Conservation (phyloP, 257 asterid genomes). For the Solanum tarapatanum region DNA sequence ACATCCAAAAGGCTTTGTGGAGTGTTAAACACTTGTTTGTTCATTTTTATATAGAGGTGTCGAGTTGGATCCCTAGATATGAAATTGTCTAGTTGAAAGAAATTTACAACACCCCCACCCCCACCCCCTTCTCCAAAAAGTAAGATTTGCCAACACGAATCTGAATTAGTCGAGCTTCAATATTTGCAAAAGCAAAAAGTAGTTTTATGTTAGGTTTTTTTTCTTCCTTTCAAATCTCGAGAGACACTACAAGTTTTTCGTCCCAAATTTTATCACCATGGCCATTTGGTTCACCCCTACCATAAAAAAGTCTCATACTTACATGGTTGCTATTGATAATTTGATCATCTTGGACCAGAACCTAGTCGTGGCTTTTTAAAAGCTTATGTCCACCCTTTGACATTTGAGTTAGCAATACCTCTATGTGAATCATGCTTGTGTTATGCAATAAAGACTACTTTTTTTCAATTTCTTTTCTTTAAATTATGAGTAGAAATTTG, state of each 20-base stretch:
- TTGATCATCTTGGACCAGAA: neutral
- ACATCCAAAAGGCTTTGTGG: neutral
- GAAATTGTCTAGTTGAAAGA: neutral
- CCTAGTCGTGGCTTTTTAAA: neutral
- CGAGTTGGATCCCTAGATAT: neutral
- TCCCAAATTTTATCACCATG: neutral
- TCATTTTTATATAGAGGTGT: neutral
- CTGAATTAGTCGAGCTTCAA: neutral
- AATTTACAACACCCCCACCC: neutral
- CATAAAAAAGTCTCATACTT: neutral
- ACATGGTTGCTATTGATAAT: neutral
- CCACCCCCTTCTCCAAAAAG: neutral
- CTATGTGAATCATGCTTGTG: neutral
- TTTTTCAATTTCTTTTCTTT: neutral
- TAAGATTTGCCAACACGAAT: neutral
- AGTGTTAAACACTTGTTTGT: neutral
- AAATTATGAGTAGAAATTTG: neutral
- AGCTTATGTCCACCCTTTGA: neutral
- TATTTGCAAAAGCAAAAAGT: neutral
- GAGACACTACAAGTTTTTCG: neutral
- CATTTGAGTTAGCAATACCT: neutral
- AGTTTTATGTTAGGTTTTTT: neutral
- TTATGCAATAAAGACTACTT: neutral
- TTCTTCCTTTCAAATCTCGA: neutral
- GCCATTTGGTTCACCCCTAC: neutral